These are phyloP conservation scores for Coelastrella sp. DNA, from an alignment of 139 green algal species.

Conservation along the genomic window DNA sequence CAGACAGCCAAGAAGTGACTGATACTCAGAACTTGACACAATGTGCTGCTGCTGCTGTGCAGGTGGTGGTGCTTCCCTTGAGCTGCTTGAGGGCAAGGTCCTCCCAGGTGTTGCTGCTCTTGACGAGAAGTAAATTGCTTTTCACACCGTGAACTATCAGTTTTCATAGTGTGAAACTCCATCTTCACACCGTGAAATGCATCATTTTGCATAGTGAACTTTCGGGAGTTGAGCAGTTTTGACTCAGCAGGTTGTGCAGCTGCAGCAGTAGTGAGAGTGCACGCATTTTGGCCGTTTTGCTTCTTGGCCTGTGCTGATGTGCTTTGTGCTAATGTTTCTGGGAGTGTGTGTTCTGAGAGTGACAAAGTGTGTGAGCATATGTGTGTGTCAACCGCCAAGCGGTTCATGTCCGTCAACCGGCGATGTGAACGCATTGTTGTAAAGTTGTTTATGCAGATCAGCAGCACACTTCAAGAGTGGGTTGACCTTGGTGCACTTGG, in stretches of 20 bases:
- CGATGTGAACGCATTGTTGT: background rate
- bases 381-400: background rate
- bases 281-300: too few relatives aligned
- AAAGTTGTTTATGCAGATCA: background rate
- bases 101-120: constrained; percentile 96
- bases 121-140: constrained; percentile 81
- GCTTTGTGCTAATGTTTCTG: background rate
- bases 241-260: too few relatives aligned
- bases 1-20: too few relatives aligned
- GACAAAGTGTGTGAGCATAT: too few relatives aligned
- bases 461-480: background rate
- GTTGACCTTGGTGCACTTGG: background rate
- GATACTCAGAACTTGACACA: background rate
- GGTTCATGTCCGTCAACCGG: background rate
- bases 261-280: too few relatives aligned
- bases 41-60: constrained; percentile 57
- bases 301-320: background rate
- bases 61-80: constrained; percentile 93
- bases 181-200: too few relatives aligned
- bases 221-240: too few relatives aligned
- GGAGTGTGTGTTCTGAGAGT: background rate
- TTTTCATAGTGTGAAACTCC: too few relatives aligned
- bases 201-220: too few relatives aligned
- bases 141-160: background rate
- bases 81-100: constrained; percentile 99